A percentile compares a stretch with the other conserved stretches of the same genome.
phyloP scores from a whole-genome alignment of 331 rosid genomes.

The Saraca asoca region DNA sequence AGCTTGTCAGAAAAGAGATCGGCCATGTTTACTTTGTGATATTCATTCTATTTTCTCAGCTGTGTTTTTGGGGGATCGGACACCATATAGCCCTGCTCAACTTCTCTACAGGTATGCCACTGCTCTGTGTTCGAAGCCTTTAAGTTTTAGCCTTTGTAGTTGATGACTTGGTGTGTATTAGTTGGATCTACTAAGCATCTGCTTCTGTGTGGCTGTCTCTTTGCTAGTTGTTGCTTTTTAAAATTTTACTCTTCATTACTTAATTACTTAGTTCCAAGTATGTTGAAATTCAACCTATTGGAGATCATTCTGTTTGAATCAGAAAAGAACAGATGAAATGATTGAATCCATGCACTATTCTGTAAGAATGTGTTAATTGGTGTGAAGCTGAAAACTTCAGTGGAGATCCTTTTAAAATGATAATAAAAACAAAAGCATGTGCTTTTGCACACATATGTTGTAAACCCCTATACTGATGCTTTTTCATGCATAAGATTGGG shows the following conservation, averaged over 20 bases:
- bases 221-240: conserved; percentile 29
- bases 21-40: conserved; percentile 75
- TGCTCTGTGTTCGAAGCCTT: conserved; percentile 35
- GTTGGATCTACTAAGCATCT: conserved; percentile 14
- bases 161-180: conserved; percentile 23
- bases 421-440: conserved; percentile 2
- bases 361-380: conserved; percentile 1
- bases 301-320: conserved; percentile 23
- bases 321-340: background rate
- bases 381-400: conserved; percentile 20
- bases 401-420: background rate
- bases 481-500: conserved; percentile 26
- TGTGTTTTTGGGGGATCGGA: conserved; percentile 67
- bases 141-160: conserved; percentile 25
- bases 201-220: conserved; percentile 7
- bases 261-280: conserved; percentile 31
- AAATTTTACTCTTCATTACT: conserved; percentile 25
- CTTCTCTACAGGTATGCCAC: conserved; percentile 79
- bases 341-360: conserved; percentile 19
- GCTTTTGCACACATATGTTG: conserved; percentile 9
- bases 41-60: conserved; percentile 69
- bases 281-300: conserved; percentile 16
- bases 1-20: conserved; percentile 58
- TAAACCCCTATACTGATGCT: conserved; percentile 24
- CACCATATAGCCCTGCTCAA: conserved; percentile 85